Evolutionary conservation across 208 protist genomes (phyloP).

Genomic region (Endotrypanum monterogeii): DNA sequence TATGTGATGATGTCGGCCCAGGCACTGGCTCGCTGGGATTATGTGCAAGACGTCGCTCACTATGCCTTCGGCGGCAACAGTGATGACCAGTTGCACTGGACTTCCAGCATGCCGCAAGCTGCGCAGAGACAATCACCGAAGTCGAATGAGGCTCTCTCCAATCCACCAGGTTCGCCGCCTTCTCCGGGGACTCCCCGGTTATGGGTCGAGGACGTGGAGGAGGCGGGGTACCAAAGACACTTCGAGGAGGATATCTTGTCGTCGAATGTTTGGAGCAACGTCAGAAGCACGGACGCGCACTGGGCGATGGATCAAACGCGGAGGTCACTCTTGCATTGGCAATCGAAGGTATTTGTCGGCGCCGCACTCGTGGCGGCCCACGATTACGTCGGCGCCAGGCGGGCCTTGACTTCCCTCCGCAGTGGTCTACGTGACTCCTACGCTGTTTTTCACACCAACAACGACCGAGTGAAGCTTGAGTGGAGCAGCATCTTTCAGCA

Average conservation of each 20-base stretch:
- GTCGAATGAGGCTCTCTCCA: background rate
- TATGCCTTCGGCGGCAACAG: conserved; percentile 5
- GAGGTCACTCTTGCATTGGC: conserved; percentile 39
- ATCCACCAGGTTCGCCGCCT: background rate
- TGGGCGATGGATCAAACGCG: conserved; percentile 3
- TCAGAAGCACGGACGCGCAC: background rate
- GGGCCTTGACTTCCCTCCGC: conserved; percentile 47
- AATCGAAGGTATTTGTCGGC: conserved; percentile 64
- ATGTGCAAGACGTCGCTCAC: conserved; percentile 49
- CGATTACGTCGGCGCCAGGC: conserved; percentile 67
- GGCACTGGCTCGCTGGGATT: conserved; percentile 78
- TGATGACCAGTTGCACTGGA: background rate
- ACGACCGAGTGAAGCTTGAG: conserved; percentile 73
- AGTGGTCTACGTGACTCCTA: conserved; percentile 61
- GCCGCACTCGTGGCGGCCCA: conserved; percentile 53
- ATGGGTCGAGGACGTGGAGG: background rate
- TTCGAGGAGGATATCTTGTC: background rate
- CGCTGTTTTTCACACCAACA: conserved; percentile 74
- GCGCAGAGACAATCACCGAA: background rate
- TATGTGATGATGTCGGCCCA: conserved; percentile 73
- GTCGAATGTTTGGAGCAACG: background rate
- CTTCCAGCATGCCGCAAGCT: background rate
- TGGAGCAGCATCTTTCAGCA: conserved; percentile 79
- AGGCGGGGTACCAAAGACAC: background rate
- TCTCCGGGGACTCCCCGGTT: background rate